These are phyloP conservation scores for Camellia lanceoleosa DNA, from an alignment of 148 eudicot genomes.

Conservation along the genomic window DNA sequence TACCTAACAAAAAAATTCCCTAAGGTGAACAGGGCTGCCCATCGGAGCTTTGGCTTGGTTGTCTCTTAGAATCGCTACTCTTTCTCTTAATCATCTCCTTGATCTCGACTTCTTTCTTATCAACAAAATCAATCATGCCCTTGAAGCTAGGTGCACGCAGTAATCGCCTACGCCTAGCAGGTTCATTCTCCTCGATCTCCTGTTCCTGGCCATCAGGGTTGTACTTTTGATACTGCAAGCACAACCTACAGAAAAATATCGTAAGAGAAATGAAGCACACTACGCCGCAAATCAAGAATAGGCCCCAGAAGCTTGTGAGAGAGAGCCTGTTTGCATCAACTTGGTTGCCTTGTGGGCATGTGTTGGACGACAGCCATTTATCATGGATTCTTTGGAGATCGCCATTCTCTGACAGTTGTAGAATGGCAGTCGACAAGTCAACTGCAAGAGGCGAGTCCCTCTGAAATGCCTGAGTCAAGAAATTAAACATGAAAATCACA, in stretches of 20 bases:
- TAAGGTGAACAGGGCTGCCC: conserved; percentile 36
- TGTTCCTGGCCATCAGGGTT: conserved; percentile 32
- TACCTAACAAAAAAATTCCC: neutral
- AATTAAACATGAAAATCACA: neutral
- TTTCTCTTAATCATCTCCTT: conserved; percentile 49
- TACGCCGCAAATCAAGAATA: conserved; percentile 79
- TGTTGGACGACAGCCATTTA: conserved; percentile 58
- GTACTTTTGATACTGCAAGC: conserved; percentile 56
- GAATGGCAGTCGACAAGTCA: conserved; percentile 72
- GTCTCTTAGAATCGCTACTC: conserved; percentile 28
- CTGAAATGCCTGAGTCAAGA: conserved; percentile 55
- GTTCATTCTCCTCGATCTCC: conserved; percentile 42
- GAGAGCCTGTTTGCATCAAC: conserved; percentile 49
- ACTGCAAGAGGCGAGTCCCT: conserved; percentile 77
- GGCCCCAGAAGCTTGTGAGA: conserved; percentile 87
- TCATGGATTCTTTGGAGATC: conserved; percentile 74
- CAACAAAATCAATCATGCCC: conserved; percentile 52
- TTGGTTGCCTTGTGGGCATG: conserved; percentile 48
- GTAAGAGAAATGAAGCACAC: conserved; percentile 56
- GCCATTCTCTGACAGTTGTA: conserved; percentile 73
- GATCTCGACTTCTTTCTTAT: conserved; percentile 62
- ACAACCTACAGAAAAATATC: conserved; percentile 50
- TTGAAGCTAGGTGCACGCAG: conserved; percentile 49
- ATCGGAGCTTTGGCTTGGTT: conserved; percentile 27
- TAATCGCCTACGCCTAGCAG: conserved; percentile 30